Base-by-base conservation (phyloP, 768 basidiomycete genomes). In the Hydnomerulius pinastri region DNA sequence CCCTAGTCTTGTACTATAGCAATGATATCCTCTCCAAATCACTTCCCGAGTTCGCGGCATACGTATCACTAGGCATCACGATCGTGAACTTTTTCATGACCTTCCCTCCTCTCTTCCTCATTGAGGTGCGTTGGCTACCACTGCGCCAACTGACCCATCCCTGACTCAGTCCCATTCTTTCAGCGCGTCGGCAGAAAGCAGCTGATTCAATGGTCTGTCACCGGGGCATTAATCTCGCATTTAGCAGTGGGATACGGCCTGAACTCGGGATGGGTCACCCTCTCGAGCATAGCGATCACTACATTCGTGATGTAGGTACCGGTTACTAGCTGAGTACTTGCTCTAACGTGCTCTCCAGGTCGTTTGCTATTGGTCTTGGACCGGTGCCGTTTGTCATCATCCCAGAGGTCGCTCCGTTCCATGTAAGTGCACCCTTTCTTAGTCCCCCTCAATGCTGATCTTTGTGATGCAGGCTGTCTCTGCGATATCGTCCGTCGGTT, bases 371-470 rank as follows among this genome's bases (percentile, higher is more conserved):
- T 28, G 96, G 95, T 2, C 77, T 98, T 15, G 96, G 96, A 1
- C 94, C 96, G 2, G 73, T 98, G 28, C 95, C 96, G 0, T 98
- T 94, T 63, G 83, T 98, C 32, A 85, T 98, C 67, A 85, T 96
- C 27, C 85, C 93, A 13, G 94, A 98, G 63, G 83, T 97, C 18
- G 87, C 93, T 2, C 92, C 92, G 2, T 68, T 79, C 43, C 79
- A 87, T 59, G 92, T 87, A 66, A 54, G 89, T 75, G 38, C 11
- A 9, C 33, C 35, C 42, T 18, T 35, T 45, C 20, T 4, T 18
- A 46, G 35, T 29, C 25, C 46, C 11, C 8, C 12, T 2, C 60
- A 27, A 48, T 11, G 32, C 21, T 29, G 33, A 32, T 46, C 50
- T 17, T 35, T 2, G 46, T 27, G 12, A 3, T 10, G 25, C 47